Conservation (phyloP, 2,329 filamentous ascomycete species). For the Paraphoma chrysanthemicola region DNA sequence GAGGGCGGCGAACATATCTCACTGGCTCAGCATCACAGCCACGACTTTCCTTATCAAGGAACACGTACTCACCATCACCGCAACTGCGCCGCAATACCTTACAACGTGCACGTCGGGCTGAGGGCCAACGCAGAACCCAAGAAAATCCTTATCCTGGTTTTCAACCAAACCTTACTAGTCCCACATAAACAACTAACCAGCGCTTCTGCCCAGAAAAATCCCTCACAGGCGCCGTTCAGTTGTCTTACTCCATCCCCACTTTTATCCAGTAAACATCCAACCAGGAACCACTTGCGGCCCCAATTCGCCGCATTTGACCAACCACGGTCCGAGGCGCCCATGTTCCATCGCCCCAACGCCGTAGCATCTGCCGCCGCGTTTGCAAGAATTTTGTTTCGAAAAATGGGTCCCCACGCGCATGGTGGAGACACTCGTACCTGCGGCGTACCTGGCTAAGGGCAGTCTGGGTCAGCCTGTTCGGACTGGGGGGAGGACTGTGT, state of each 20-base stretch:
- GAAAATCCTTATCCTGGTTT: not conserved
- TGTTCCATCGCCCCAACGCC: not conserved
- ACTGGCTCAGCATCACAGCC: not conserved
- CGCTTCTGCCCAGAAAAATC: not conserved
- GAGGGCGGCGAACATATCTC: not conserved
- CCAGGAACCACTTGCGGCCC: not conserved
- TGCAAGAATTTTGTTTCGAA: too few relatives aligned
- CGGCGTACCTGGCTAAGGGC: not conserved
- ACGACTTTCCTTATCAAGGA: not conserved
- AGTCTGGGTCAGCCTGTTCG: not conserved
- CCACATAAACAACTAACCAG: too few relatives aligned
- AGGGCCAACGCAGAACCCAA: not conserved
- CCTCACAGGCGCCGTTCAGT: not conserved
- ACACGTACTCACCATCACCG: not conserved
- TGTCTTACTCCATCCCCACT: not conserved
- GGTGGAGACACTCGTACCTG: not conserved
- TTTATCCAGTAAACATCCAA: not conserved
- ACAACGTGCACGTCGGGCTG: not conserved
- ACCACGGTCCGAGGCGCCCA: conserved; percentile 9
- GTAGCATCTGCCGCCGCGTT: not conserved
- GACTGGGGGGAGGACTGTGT: not conserved
- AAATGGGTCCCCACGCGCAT: too few relatives aligned
- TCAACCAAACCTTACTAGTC: too few relatives aligned
- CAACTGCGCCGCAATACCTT: not conserved
- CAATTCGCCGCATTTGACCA: conserved; percentile 3